Evolutionary conservation across 495 filamentous ascomycete genomes (phyloP).

Genomic region (Lasiosphaeriaceae sp.): DNA sequence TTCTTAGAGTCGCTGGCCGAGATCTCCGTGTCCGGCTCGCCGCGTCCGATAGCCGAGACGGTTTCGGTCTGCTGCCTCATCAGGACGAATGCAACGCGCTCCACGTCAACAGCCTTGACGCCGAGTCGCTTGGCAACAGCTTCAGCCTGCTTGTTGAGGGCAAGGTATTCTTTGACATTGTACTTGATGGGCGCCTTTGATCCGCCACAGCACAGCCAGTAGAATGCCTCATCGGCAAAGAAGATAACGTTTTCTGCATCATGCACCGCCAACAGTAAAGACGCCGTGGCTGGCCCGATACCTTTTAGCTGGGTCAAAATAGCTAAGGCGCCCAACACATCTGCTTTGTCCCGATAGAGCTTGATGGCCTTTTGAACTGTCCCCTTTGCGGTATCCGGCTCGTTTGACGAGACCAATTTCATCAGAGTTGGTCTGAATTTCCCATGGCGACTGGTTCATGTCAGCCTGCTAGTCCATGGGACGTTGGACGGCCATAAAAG

Average conservation of each 20-base stretch:
- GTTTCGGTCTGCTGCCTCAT: constrained; percentile 33
- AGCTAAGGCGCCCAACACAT: constrained; percentile 45
- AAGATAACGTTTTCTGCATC: constrained; percentile 60
- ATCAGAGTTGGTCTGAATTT: constrained; percentile 64
- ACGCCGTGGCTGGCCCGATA: constrained; percentile 71
- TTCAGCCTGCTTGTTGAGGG: constrained; percentile 44
- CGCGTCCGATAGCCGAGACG: background rate
- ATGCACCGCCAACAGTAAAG: constrained; percentile 61
- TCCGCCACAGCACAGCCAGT: constrained; percentile 56
- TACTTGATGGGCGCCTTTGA: constrained; percentile 56
- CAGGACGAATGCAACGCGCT: constrained; percentile 64
- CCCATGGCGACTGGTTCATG: constrained; percentile 55
- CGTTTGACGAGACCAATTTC: constrained; percentile 61
- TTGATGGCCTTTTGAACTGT: constrained; percentile 49
- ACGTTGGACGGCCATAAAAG: background rate
- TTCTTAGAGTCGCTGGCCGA: constrained; percentile 5
- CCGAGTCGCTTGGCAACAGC: constrained; percentile 46
- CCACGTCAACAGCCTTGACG: constrained; percentile 56
- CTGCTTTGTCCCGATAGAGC: constrained; percentile 39
- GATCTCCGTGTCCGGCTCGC: background rate
- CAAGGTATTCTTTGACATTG: constrained; percentile 58
- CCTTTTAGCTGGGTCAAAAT: constrained; percentile 54
- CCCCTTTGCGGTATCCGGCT: constrained; percentile 32
- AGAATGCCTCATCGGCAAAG: constrained; percentile 72
- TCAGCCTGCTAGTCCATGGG: background rate